Percentiles rank a stretch among this genome's conserved stretches.
Evolutionary conservation across 805 yeast species (phyloP).

Genomic region (Saturnispora zaruensis): DNA sequence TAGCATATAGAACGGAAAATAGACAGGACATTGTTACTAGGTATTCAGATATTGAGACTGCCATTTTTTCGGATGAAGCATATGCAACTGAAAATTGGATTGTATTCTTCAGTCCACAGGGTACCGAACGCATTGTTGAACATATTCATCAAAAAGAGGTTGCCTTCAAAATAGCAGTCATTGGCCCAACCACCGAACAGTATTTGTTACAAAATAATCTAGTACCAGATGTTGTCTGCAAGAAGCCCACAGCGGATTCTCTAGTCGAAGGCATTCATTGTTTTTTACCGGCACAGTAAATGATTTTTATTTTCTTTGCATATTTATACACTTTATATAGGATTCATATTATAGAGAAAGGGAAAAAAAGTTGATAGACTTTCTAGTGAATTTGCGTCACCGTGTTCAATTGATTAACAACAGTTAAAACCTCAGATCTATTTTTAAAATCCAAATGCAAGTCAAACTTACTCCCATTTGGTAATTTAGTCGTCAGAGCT

Average conservation of each 20-base stretch:
- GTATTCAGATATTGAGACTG: slow-evolving; percentile 7
- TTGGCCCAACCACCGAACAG: slow-evolving; percentile 85
- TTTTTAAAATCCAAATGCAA: slow-evolving; percentile 61
- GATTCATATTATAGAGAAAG: neutral
- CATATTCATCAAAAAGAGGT: slow-evolving; percentile 19
- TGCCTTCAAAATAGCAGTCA: slow-evolving; percentile 54
- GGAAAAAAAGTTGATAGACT: neutral
- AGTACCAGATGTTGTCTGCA: slow-evolving; percentile 53
- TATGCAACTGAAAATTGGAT: slow-evolving; percentile 48
- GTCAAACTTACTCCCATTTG: slow-evolving; percentile 28
- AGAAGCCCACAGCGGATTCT: slow-evolving; percentile 61
- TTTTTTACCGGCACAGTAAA: neutral
- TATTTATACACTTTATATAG: neutral
- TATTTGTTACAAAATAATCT: slow-evolving; percentile 48
- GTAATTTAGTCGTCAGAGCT: slow-evolving; percentile 37
- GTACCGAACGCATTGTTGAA: slow-evolving; percentile 55
- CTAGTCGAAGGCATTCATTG: slow-evolving; percentile 35
- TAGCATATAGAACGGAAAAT: slow-evolving; percentile 61
- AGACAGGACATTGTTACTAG: slow-evolving; percentile 36
- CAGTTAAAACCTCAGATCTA: slow-evolving; percentile 58
- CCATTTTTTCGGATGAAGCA: slow-evolving; percentile 23
- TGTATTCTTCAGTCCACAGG: slow-evolving; percentile 87
- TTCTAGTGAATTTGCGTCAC: slow-evolving; percentile 49
- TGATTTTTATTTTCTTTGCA: neutral
- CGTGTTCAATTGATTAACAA: slow-evolving; percentile 61